Percentiles rank a stretch among this genome's conserved stretches.
These are phyloP conservation scores for Pythium inflatum DNA, from an alignment of 352 stramenopile species.

Conservation along the genomic window DNA sequence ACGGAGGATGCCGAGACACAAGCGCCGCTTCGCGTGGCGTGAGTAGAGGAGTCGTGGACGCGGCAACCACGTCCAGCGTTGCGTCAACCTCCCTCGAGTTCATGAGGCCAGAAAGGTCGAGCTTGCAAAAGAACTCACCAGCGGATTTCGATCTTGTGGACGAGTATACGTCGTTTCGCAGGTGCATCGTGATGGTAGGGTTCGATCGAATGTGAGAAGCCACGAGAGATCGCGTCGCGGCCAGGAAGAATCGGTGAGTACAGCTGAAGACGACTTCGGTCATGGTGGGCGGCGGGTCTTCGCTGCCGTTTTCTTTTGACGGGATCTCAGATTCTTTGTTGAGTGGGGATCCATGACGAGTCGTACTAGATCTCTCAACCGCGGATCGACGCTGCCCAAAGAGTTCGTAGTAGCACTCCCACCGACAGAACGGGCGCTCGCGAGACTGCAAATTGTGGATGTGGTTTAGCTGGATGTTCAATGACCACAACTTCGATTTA, in stretches of 20 bases:
- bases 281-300: background rate
- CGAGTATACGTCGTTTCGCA: slow-evolving; percentile 78
- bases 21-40: slow-evolving; percentile 59
- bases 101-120: slow-evolving; percentile 46
- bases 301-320: background rate
- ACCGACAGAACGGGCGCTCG: slow-evolving; percentile 61
- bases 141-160: slow-evolving; percentile 50
- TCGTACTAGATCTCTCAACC: slow-evolving; percentile 41
- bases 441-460: slow-evolving; percentile 64
- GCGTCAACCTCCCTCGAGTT: slow-evolving; percentile 42
- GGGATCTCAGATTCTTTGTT: background rate
- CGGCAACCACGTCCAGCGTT: slow-evolving; percentile 53
- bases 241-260: slow-evolving; percentile 68
- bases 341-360: background rate
- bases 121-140: slow-evolving; percentile 56
- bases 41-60: slow-evolving; percentile 33
- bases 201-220: slow-evolving; percentile 43
- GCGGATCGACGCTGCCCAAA: slow-evolving; percentile 60
- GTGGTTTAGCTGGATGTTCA: slow-evolving; percentile 63
- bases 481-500: slow-evolving; percentile 48
- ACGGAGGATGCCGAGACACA: slow-evolving; percentile 45
- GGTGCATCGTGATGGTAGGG: slow-evolving; percentile 38
- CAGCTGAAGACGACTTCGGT: slow-evolving; percentile 58
- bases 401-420: slow-evolving; percentile 76
- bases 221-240: slow-evolving; percentile 38